Evolutionary conservation across 768 basidiomycete genomes (phyloP), one percentile per base, ranked within the genome.

Genomic region (Mycena rebaudengoi): DNA sequence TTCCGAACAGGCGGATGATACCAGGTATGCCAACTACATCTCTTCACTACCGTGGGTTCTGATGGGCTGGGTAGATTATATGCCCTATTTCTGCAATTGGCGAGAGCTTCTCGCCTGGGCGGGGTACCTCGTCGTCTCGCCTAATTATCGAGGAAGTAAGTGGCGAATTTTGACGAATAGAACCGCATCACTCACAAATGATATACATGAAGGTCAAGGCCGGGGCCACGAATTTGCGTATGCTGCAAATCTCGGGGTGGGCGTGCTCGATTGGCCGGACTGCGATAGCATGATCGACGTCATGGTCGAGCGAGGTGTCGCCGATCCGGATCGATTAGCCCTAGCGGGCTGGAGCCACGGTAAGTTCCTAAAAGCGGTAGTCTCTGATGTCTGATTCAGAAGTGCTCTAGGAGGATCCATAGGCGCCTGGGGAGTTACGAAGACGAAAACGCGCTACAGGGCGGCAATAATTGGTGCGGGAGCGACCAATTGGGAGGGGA

Each of bases 71-170:
- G 13, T 46, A 78, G 78, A 79, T 67, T 79, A 77, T 62, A 79
- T 79, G 78, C 77, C 76, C 25, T 78, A 79, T 46, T 77, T 76
- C 61, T 76, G 77, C 63, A 76, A 76, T 60, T 79, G 78, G 78
- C 71, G 78, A 12, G 78, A 79, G 43, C 60, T 76, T 35, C 65
- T 76, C 18, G 75, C 77, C 6, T 74, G 71, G 54, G 72, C 74
- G 12, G 78, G 78, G 30, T 79, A 76, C 60, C 69, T 79, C 16
- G 75, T 76, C 0, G 69, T 79, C 29, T 79, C 75, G 11, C 77
- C 78, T 11, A 79, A 79, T 52, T 79, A 79, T 53, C 71, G 76
- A 60, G 77, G 77, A 25, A 77, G 76, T 74, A 41, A 72, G 76
- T 68, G 7, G 4, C 7, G 14, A 8, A 7, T 16, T 46, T 30